phyloP scores from a whole-genome alignment of 2,329 filamentous ascomycete genomes.

The Talaromyces funiculosus region DNA sequence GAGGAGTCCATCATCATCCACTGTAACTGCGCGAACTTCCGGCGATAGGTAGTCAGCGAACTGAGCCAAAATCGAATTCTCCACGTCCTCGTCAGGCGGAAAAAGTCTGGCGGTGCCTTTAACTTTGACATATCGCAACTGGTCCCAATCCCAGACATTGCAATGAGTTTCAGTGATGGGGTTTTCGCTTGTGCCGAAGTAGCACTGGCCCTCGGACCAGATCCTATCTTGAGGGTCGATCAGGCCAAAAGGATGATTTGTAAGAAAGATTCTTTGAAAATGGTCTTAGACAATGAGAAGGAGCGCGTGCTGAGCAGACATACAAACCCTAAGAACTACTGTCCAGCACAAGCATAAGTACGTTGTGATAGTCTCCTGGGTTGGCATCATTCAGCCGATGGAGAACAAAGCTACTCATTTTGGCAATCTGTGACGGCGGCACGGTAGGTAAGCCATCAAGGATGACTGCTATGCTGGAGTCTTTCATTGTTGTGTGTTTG shows the following conservation, averaged over 20 bases:
- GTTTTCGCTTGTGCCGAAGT: slow-evolving; percentile 17
- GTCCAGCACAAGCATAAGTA: background rate
- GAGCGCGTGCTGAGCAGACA: background rate
- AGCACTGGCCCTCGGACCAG: slow-evolving; percentile 17
- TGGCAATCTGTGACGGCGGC: background rate
- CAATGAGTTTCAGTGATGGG: background rate
- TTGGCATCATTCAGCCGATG: background rate
- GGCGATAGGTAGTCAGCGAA: slow-evolving; percentile 19
- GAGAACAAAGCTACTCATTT: background rate
- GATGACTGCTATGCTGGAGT: background rate
- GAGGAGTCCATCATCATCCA: slow-evolving; percentile 20
- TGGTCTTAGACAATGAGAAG: background rate
- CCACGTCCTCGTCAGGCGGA: slow-evolving; percentile 17
- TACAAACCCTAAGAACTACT: background rate
- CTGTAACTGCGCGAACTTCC: slow-evolving; percentile 17
- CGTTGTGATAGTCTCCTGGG: background rate
- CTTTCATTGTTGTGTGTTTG: background rate
- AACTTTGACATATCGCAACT: slow-evolving; percentile 19
- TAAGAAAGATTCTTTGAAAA: background rate
- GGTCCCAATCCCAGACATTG: slow-evolving; percentile 23
- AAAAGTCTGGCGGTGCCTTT: slow-evolving; percentile 22
- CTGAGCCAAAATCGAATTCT: slow-evolving; percentile 16
- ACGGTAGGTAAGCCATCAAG: background rate
- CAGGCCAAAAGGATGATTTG: background rate
- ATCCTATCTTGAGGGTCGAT: slow-evolving; percentile 16